Conservation (phyloP, 306 rosid genomes). For the Rosa chinensis region DNA sequence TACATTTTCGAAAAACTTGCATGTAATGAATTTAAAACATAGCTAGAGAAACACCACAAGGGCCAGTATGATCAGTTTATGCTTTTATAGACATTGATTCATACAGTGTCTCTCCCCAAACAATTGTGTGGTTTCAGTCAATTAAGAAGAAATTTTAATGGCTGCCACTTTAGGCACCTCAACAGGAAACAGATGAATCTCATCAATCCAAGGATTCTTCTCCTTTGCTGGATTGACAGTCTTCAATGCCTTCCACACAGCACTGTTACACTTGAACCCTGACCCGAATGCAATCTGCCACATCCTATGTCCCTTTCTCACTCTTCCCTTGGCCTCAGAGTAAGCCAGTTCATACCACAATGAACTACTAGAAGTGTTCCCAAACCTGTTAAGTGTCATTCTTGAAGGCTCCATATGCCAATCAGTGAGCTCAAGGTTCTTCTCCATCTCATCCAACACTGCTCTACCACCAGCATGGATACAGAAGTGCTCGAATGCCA, state of each 20-base stretch:
- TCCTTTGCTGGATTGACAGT: conserved; percentile 62
- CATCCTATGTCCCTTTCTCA: conserved; percentile 63
- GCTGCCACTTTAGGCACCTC: conserved; percentile 57
- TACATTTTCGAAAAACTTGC: neutral
- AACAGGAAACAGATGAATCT: conserved; percentile 80
- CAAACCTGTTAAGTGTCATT: conserved; percentile 78
- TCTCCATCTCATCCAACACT: conserved; percentile 76
- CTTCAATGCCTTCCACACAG: conserved; percentile 76
- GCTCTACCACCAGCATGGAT: conserved; percentile 90
- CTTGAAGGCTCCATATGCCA: conserved; percentile 97
- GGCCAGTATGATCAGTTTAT: neutral
- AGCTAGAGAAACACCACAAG: neutral
- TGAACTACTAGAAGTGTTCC: conserved; percentile 90
- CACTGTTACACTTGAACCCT: conserved; percentile 93
- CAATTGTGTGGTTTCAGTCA: neutral
- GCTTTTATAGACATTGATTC: neutral
- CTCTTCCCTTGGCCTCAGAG: conserved; percentile 78
- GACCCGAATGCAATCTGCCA: conserved; percentile 99
- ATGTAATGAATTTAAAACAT: neutral
- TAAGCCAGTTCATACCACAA: conserved; percentile 92
- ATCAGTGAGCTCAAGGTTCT: conserved; percentile 64
- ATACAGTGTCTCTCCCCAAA: neutral
- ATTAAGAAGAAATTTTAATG: conserved; percentile 24
- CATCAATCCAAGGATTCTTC: conserved; percentile 82
- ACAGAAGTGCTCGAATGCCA: conserved; percentile 89